Conservation (phyloP, 1,284 basidiomycete species). For the Apiotrichum brassicae region DNA sequence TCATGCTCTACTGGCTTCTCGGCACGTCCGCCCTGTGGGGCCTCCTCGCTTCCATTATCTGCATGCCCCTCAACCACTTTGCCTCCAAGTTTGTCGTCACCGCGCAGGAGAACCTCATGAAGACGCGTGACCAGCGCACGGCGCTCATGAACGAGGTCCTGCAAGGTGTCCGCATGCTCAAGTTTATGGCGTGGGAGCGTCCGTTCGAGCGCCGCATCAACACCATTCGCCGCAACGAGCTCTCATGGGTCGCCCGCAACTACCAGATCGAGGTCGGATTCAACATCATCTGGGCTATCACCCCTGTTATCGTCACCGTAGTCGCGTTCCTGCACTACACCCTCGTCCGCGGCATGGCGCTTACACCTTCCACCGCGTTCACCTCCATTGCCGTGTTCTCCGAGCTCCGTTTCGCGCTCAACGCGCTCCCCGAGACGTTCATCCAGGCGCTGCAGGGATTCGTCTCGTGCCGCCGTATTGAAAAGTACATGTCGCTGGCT, state of each 20-base stretch:
- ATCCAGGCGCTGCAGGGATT: constrained; percentile 76
- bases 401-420: constrained; percentile 66
- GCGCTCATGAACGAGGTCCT: constrained; percentile 89
- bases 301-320: constrained; percentile 46
- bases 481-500: constrained; percentile 70
- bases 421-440: constrained; percentile 80
- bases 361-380: constrained; percentile 82
- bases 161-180: constrained; percentile 87
- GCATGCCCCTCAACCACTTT: constrained; percentile 79
- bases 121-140: constrained; percentile 81
- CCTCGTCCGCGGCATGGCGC: constrained; percentile 51
- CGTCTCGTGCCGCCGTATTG: constrained; percentile 81
- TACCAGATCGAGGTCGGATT: constrained; percentile 78
- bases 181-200: constrained; percentile 95
- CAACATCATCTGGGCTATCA: constrained; percentile 65
- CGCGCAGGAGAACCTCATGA: constrained; percentile 84
- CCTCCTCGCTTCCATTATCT: constrained; percentile 70
- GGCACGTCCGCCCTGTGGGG: constrained; percentile 66
- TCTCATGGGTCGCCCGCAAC: constrained; percentile 75
- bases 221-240: constrained; percentile 67
- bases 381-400: constrained; percentile 67
- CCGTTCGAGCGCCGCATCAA: constrained; percentile 74
- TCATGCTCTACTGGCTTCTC: constrained; percentile 73
- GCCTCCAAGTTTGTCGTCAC: constrained; percentile 77
- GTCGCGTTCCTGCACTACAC: constrained; percentile 58